Evolutionary conservation across 2,329 filamentous ascomycete species (phyloP).

Genomic region (Cytospora paraplurivora): DNA sequence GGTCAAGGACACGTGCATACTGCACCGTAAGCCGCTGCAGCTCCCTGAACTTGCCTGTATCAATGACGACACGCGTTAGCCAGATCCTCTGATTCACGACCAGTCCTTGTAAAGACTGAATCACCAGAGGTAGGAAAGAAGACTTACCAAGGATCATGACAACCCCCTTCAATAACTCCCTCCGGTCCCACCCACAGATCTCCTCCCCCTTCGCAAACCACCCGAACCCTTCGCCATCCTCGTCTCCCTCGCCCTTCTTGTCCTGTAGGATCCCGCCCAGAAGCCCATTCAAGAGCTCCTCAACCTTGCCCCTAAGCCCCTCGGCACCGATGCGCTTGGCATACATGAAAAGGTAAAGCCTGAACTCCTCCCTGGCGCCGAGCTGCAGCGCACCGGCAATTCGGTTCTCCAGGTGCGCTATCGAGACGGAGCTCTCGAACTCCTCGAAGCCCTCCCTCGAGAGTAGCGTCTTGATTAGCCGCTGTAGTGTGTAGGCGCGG

Average conservation of each 20-base stretch:
- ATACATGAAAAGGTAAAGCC: conserved; percentile 96
- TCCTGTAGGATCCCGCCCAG: conserved; percentile 72
- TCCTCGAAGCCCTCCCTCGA: conserved; percentile 89
- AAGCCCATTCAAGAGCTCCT: conserved; percentile 83
- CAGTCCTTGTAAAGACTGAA: background rate
- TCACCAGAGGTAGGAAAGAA: background rate
- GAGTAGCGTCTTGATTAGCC: conserved; percentile 85
- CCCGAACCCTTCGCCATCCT: conserved; percentile 51
- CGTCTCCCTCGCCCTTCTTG: conserved; percentile 39
- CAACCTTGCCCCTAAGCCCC: conserved; percentile 82
- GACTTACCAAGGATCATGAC: conserved; percentile 86
- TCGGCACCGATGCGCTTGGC: conserved; percentile 93
- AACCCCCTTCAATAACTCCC: conserved; percentile 85
- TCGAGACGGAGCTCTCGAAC: conserved; percentile 87
- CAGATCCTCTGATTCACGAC: background rate
- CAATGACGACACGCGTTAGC: conserved; percentile 37
- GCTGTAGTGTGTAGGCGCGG: conserved; percentile 85
- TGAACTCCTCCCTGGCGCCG: conserved; percentile 87
- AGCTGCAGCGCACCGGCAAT: conserved; percentile 86
- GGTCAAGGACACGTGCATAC: conserved; percentile 80
- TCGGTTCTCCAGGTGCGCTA: conserved; percentile 93
- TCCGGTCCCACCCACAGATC: conserved; percentile 88
- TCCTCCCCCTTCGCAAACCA: conserved; percentile 70
- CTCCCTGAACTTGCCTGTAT: conserved; percentile 87
- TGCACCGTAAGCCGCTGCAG: conserved; percentile 93